Percentiles rank a stretch among this genome's conserved stretches.
These are phyloP conservation scores for Dactylellina cionopaga DNA, from an alignment of 2,329 filamentous ascomycete genomes.

Conservation along the genomic window DNA sequence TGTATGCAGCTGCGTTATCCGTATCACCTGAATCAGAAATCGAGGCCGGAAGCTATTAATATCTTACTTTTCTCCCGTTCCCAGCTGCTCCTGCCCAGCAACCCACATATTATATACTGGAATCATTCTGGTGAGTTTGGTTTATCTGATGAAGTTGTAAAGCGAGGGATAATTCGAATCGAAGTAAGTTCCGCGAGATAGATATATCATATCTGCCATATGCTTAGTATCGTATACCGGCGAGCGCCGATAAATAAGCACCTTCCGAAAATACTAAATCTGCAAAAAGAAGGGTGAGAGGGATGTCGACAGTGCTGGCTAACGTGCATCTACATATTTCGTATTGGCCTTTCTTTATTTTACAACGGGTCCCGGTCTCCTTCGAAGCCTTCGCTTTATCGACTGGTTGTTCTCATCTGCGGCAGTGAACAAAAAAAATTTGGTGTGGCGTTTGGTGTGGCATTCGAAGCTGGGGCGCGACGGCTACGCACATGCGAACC, in stretches of 20 bases:
- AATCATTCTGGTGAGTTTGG: not conserved
- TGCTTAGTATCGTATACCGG: not conserved
- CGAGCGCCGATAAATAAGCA: not conserved
- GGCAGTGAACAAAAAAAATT: too few species aligned
- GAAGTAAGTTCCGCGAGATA: not conserved
- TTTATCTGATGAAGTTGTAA: not conserved
- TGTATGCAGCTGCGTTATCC: not conserved
- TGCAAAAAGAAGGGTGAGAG: not conserved
- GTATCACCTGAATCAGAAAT: constrained; percentile 32
- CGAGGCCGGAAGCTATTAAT: constrained; percentile 44
- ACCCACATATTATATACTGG: constrained; percentile 59
- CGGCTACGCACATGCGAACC: too few species aligned
- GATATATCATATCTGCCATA: not conserved
- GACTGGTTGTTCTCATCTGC: too few species aligned
- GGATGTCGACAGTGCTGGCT: not conserved
- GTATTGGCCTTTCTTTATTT: too few species aligned
- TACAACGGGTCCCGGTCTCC: too few species aligned
- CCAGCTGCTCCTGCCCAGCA: constrained; percentile 61
- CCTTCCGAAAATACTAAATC: constrained; percentile 7
- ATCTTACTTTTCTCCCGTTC: constrained; percentile 64
- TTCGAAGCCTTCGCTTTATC: too few species aligned
- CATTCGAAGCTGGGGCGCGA: too few species aligned
- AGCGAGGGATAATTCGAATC: not conserved
- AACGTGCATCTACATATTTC: too few species aligned
- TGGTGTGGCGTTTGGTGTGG: too few species aligned